These are phyloP conservation scores for Betula pendula DNA, from an alignment of 306 rosid species.

Conservation along the genomic window DNA sequence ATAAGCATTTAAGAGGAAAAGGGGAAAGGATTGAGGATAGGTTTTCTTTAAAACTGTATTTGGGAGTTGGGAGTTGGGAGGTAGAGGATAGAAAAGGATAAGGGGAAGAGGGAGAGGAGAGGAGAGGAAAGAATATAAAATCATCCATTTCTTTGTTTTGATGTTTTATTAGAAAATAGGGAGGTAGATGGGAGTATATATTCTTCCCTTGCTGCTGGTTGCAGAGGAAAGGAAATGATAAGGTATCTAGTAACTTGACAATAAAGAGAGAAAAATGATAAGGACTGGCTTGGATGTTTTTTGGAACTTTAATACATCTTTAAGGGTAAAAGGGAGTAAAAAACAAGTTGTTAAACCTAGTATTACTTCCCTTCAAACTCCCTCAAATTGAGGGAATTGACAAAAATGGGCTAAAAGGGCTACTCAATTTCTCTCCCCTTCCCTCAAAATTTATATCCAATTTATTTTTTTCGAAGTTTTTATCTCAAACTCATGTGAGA, in stretches of 20 bases:
- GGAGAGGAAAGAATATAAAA: background rate
- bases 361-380: background rate
- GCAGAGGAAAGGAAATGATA: background rate
- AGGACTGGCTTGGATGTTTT: background rate
- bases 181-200: background rate
- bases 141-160: background rate
- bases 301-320: background rate
- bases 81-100: background rate
- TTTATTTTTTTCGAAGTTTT: background rate
- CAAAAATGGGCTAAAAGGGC: background rate
- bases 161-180: background rate
- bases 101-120: background rate
- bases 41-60: background rate
- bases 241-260: background rate
- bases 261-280: background rate
- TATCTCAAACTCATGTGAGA: conserved; percentile 6
- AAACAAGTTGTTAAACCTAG: background rate
- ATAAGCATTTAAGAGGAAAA: background rate
- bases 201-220: background rate
- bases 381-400: background rate
- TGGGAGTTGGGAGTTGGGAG: background rate
- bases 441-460: background rate
- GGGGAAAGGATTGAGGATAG: background rate
- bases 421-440: background rate
- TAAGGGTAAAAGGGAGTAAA: background rate